Base-by-base conservation (phyloP, 352 stramenopile species). In the Pythium insidiosum region DNA sequence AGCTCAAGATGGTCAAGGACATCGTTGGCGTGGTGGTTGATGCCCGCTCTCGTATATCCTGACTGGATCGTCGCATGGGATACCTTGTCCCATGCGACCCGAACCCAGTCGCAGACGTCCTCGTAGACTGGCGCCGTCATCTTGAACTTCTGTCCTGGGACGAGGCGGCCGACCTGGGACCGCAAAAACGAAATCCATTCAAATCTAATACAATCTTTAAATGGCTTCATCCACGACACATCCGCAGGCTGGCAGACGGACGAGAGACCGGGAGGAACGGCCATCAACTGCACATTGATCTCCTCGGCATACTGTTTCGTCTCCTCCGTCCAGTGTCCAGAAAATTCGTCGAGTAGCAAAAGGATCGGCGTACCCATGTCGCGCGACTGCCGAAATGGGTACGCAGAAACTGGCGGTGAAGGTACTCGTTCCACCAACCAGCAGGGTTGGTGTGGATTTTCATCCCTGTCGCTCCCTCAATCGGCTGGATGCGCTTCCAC, bases 371-470 rank as follows among this genome's bases (percentile, higher is more conserved):
- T 22, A 23, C 4, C 52, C 34, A 6, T 18, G 20, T 18, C 23
- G n/a, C n/a, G n/a, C n/a, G n/a, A n/a, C n/a, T n/a, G n/a, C 42
- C 39, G 16, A 65, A 65, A 31, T 55, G 36, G 38, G 55, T 53
- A 9, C 49, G 29, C 0, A 56, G 21, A 16, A 69, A 66, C 15
- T 21, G 37, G 15, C 62, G 40, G 10, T 51, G 58, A 0, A 72
- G 25, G 2, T 63, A n/a, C 13, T 25, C 45, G 42, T 66, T 61
- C 47, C 50, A 73, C 58, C 58, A 68, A 2, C 37, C 55, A n/a
- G 38, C 49, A 19, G 24, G n/a, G 22, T 71, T 68, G 18, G 31
- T 43, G 38, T 64, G 57, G 18, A 66, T 66, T 5, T 56, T 38
- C 0, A 53, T 31, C 6, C 39, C 34, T 9, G 30, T 13, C 16